Evolutionary conservation across 139 green algal genomes (phyloP).

Genomic region (Chlorella ohadii): DNA sequence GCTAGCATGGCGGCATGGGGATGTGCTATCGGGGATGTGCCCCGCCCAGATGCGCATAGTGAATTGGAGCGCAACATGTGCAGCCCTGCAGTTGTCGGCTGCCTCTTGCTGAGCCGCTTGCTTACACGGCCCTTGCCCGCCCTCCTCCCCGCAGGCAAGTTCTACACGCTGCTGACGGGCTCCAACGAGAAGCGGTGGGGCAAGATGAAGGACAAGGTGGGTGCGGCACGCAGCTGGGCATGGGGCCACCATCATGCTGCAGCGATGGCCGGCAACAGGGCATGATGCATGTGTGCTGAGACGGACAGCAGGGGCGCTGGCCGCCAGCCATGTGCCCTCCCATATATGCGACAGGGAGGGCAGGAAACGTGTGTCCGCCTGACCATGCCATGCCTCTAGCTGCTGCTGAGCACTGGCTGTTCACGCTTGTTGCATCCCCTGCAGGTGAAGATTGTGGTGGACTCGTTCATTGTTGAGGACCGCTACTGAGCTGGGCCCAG

Average conservation of each 20-base stretch:
- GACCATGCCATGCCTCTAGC: not conserved
- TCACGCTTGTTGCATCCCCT: not conserved
- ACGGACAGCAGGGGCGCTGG: too few relatives aligned
- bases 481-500: not conserved
- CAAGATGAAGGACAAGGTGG: constrained; percentile 90
- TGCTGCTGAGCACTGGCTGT: not conserved
- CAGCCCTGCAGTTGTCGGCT: not conserved
- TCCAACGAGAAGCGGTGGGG: constrained; percentile 91
- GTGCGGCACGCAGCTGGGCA: too few relatives aligned
- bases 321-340: too few relatives aligned
- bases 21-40: too few relatives aligned
- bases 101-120: not conserved
- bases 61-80: not conserved
- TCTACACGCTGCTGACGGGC: constrained; percentile 94
- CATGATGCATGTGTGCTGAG: too few relatives aligned
- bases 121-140: not conserved
- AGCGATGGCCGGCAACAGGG: too few relatives aligned
- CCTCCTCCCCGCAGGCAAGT: constrained; percentile 75
- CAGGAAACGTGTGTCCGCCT: too few relatives aligned
- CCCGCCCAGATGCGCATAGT: too few relatives aligned
- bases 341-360: too few relatives aligned
- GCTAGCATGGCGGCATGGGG: too few relatives aligned
- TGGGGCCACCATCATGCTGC: too few relatives aligned
- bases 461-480: constrained; percentile 11
- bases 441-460: constrained; percentile 7